Evolutionary conservation across 441 rosid genomes (phyloP).

Genomic region (Gossypium schwendimanii): DNA sequence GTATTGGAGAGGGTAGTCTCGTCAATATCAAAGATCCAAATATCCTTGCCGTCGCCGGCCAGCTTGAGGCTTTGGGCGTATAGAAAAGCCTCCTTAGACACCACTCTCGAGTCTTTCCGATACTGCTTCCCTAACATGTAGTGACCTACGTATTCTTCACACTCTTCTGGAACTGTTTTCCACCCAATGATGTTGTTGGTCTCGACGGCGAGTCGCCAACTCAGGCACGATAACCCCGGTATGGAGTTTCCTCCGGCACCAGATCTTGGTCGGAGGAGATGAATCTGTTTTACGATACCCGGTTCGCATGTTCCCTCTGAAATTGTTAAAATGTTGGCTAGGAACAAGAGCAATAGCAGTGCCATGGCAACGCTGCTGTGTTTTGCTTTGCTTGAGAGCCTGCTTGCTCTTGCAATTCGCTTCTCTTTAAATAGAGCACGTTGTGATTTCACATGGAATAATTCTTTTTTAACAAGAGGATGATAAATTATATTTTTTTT

Average conservation of each 20-base stretch:
- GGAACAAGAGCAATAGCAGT: not conserved
- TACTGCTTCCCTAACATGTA: constrained; percentile 54
- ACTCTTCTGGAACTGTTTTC: constrained; percentile 36
- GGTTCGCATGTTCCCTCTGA: not conserved
- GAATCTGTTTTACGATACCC: constrained; percentile 17
- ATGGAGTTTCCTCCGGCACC: constrained; percentile 16
- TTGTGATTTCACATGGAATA: too few species aligned
- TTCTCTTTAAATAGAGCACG: too few species aligned
- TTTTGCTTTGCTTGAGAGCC: too few species aligned
- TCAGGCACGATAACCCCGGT: constrained; percentile 31
- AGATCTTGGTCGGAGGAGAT: constrained; percentile 30
- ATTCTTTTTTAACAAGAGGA: too few species aligned
- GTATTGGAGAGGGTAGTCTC: constrained; percentile 56
- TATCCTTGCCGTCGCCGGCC: constrained; percentile 33
- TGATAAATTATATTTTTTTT: too few species aligned
- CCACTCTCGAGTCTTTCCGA: constrained; percentile 34
- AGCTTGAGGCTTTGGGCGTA: constrained; percentile 33
- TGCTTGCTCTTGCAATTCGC: too few species aligned
- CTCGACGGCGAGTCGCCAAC: constrained; percentile 63
- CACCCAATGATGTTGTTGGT: constrained; percentile 37
- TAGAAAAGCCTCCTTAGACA: constrained; percentile 28
- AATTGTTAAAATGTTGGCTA: not conserved
- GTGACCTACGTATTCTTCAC: constrained; percentile 43
- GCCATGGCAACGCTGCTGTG: too few species aligned
- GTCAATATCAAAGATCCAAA: constrained; percentile 56